Evolutionary conservation across 345 rosid species (phyloP), one percentile per base, ranked within the genome.

Genomic region (Conringia planisiliqua): DNA sequence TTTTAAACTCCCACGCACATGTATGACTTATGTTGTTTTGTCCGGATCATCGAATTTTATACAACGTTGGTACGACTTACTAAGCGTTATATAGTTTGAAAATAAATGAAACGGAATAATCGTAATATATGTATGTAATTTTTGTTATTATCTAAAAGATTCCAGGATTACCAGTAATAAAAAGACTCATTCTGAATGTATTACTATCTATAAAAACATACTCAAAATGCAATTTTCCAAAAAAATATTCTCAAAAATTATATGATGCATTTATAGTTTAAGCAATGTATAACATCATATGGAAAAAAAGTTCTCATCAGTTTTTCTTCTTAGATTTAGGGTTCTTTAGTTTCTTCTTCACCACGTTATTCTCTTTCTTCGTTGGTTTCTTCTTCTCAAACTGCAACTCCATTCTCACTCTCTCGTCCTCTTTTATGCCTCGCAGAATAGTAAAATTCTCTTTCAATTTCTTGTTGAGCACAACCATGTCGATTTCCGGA

Each of bases 341-440:
- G 75, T 27, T 80, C 67, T 67, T 71, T 44, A 55, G 57, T 57
- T 70, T 82, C 68, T 78, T 79, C 84, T 84, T 85, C 26, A 48
- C 63, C 64, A 77, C 62, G 62, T 32, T 77, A 32, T n/a, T 60
- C 58, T 70, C 82, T 72, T 80, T 75, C 86, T 81, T 70, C 52
- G 14, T 5, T 80, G 24, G 81, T 83, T 65, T 84, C 84, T 52
- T 85, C 89, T 40, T 85, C 43, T 74, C 55, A 0, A 51, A 77
- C 56, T 83, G 83, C 55, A 81, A 69, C 64, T 86, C 87, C 10
- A 56, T 46, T 43, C 87, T 83, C 77, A 84, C 70, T 67, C 82
- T 86, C 85, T 87, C 85, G 1, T 79, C 86, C 74, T 85, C 96
- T 75, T 85, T 88, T 6, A 92, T 81, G 67, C 82, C 82, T 4